Base-by-base conservation (phyloP, 2,329 filamentous ascomycete species). In the Corynespora cassiicola region DNA sequence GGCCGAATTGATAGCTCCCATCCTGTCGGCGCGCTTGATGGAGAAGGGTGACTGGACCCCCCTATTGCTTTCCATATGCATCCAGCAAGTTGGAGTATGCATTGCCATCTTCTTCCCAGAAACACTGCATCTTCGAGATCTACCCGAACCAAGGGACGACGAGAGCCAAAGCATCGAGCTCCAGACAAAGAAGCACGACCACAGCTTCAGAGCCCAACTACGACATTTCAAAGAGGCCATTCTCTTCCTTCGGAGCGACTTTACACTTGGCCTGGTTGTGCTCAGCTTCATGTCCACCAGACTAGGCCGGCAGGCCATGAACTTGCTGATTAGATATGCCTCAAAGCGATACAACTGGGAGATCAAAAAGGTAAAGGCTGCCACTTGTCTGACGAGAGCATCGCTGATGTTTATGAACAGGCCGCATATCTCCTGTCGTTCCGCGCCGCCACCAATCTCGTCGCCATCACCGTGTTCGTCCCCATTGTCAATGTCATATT, bases 291-390 rank as follows among this genome's bases (percentile, higher is more conserved):
- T 78, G 15, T 71, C 75, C 10, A 75, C 73, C 47, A 67, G 73
- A n/a, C 59, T 78, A 6, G 74, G 72, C 32, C 67, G 74, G 17
- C 74, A 75, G 31, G 71, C 73, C 7, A 61, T 73, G 11, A 71
- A 68, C 45, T 66, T 78, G 36, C 52, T 78, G 10, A 65, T 76
- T n/a, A 73, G 76, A 40, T 79, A 79, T 50, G 72, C 76, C 12
- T 78, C 75, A 1, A 74, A 72, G n/a, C 65, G 75, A 16, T 79
- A 77, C 38, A 51, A 56, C 16, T 78, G 75, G 73, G 69, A 71
- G 21, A 62, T 79, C 12, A 72, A 74, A 37, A 56, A 66, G 29
- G 53, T 39, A 25, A 11, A n/a, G n/a, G 37, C 29, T 12, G 32
- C 7, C 19, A 2, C 20, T 17, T 25, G 3, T 15, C 18, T 19